phyloP scores from a whole-genome alignment of 73 alveolate genomes.

The Stentor coeruleus region DNA sequence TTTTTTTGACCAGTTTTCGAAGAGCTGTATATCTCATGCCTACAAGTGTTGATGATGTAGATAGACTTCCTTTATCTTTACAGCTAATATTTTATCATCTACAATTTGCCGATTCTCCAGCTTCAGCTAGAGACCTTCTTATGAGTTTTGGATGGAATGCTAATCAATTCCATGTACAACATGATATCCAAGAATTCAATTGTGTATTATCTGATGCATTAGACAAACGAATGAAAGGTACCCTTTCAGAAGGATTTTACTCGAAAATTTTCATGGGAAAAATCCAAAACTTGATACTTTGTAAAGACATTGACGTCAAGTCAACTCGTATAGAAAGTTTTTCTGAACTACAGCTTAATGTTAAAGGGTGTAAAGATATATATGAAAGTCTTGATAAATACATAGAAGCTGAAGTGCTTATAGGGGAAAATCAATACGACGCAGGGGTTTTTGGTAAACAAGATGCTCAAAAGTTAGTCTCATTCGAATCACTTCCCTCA shows the following conservation, averaged over 20 bases:
- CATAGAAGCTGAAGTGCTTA: conserved; percentile 68
- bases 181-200: conserved; percentile 84
- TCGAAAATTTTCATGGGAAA: conserved; percentile 69
- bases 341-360: not conserved
- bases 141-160: conserved; percentile 57
- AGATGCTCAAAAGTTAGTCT: conserved; percentile 70
- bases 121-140: conserved; percentile 55
- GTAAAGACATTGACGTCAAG: not conserved
- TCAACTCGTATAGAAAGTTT: not conserved
- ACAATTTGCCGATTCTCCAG: conserved; percentile 38
- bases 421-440: conserved; percentile 73
- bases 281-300: conserved; percentile 12
- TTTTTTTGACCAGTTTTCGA: conserved; percentile 63
- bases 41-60: conserved; percentile 57
- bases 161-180: conserved; percentile 61
- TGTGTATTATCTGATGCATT: conserved; percentile 63
- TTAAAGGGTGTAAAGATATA: conserved; percentile 44
- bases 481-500: conserved; percentile 72
- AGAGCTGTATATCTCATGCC: conserved; percentile 77
- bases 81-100: conserved; percentile 81
- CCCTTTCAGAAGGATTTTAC: conserved; percentile 60
- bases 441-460: conserved; percentile 63
- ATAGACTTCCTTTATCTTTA: conserved; percentile 65
- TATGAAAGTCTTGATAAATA: conserved; percentile 68
- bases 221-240: conserved; percentile 70